Percentiles rank a stretch among this genome's conserved stretches.
phyloP scores from a whole-genome alignment of 1,139 yeast genomes.

The Meyerozyma carpophila region DNA sequence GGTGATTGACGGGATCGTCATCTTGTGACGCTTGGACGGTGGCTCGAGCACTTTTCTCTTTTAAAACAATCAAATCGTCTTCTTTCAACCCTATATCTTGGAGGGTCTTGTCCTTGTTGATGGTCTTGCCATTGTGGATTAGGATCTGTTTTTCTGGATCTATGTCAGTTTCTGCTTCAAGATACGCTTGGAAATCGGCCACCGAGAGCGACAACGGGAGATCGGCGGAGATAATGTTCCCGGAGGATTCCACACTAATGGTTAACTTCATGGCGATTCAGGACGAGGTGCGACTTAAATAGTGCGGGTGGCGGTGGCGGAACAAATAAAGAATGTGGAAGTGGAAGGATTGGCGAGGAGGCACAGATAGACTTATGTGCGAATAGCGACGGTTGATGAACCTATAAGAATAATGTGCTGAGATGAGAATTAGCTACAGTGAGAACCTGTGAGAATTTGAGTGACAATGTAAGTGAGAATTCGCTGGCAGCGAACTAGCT shows the following conservation, averaged over 20 bases:
- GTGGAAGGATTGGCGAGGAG: not conserved
- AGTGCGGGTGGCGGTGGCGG: constrained; percentile 4
- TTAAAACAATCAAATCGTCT: constrained; percentile 51
- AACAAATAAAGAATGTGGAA: not conserved
- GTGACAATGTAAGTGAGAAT: too few species aligned
- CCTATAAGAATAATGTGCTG: too few species aligned
- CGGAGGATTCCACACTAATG: constrained; percentile 26
- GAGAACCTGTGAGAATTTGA: too few species aligned
- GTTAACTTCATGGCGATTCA: constrained; percentile 28
- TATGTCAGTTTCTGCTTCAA: constrained; percentile 69
- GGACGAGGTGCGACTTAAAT: not conserved
- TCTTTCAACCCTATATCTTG: constrained; percentile 44
- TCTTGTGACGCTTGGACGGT: constrained; percentile 2
- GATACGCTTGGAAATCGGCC: constrained; percentile 67
- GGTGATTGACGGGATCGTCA: constrained; percentile 21
- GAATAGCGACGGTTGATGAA: too few species aligned
- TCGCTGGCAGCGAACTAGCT: too few species aligned
- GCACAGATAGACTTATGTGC: not conserved
- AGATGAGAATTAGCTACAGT: too few species aligned
- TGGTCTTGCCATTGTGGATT: constrained; percentile 38
- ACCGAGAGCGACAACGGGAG: constrained; percentile 60
- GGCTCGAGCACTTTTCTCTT: constrained; percentile 6
- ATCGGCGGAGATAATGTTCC: constrained; percentile 41
- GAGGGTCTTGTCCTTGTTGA: constrained; percentile 35
- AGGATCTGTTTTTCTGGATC: constrained; percentile 43